Conservation (phyloP, 192 early-diverging fungal genomes). For the Thoreauomyces humboldtii region DNA sequence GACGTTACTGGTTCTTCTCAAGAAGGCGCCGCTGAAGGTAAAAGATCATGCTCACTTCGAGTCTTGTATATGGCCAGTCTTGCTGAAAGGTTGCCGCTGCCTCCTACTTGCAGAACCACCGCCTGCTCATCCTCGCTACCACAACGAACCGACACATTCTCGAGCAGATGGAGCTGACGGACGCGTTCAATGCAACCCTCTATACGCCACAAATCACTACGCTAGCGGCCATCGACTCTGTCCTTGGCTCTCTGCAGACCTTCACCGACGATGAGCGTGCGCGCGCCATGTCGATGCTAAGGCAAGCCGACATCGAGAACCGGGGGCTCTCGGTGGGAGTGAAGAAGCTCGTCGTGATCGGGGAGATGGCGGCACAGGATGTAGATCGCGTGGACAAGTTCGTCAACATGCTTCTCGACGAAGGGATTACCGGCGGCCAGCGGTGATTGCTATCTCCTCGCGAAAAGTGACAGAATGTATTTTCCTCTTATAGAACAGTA, state of each 20-base stretch:
- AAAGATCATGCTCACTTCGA: too few species aligned
- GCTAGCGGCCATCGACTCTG: conserved; percentile 67
- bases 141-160: conserved; percentile 78
- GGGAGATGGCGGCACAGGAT: conserved; percentile 91
- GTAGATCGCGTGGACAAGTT: conserved; percentile 75
- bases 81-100: too few species aligned
- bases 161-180: conserved; percentile 81
- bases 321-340: conserved; percentile 71
- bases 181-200: conserved; percentile 82
- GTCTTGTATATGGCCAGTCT: too few species aligned
- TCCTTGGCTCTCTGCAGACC: conserved; percentile 65
- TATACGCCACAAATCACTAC: conserved; percentile 76
- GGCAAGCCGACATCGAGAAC: conserved; percentile 47
- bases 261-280: conserved; percentile 70
- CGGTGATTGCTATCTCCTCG: too few species aligned
- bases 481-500: too few species aligned
- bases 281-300: conserved; percentile 53
- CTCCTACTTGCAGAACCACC: conserved; percentile 23
- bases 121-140: conserved; percentile 87
- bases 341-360: conserved; percentile 88
- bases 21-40: conserved; percentile 84
- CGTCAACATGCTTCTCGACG: conserved; percentile 39
- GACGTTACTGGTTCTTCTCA: conserved; percentile 87
- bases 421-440: conserved; percentile 6
- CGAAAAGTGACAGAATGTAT: too few species aligned